Base-by-base conservation (phyloP, 129 eudicot species). In the Deinandra increscens region DNA sequence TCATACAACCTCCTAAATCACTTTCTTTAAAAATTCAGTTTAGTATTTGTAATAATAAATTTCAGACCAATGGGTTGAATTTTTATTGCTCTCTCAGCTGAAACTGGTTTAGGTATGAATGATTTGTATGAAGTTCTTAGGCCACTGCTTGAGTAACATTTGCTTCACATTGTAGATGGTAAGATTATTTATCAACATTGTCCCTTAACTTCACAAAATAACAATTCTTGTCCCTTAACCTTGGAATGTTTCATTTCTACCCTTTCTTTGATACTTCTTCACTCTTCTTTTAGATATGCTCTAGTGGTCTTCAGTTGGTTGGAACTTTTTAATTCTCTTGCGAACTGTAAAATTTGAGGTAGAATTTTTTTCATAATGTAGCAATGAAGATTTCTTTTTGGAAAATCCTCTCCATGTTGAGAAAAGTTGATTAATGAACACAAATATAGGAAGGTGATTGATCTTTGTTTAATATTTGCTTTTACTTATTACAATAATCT, bases 91-190 rank as follows among this genome's bases (percentile, higher is more conserved):
- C 64, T 94, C 9, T 94, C 99, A 71, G 99, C 97, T 68, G 97
- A 94, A 72, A 89, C 99, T 62, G 97, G 99, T n/a, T 72, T 85
- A 42, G 99, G 97, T 41, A 84, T 94, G 97, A 70, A 83, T 14
- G 95, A 87, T 37, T 79, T 94, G 29, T 79, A 85, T 67, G 91
- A 72, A 60, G 84, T 79, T 76, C 84, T 94, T 19, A 85, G 80
- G 80, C 96, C 99, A 69, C 42, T 78, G 60, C 97, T 94, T 33
- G 97, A 87, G 76, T 85, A 87, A 33, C 79, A 78, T 72, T 79
- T 94, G 88, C 84, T 83, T 26, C 80, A 79, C 29, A 63, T 19
- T 48, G 46, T 82, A 18, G 48, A 80, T 41, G 90, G 98, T 89
- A 73, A 71, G 76, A 51, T 23, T 18, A 37, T 29, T 64, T 61